Evolutionary conservation across 2,329 filamentous ascomycete genomes (phyloP), one percentile per base, ranked within the genome.

Genomic region (Thelonectria olida): DNA sequence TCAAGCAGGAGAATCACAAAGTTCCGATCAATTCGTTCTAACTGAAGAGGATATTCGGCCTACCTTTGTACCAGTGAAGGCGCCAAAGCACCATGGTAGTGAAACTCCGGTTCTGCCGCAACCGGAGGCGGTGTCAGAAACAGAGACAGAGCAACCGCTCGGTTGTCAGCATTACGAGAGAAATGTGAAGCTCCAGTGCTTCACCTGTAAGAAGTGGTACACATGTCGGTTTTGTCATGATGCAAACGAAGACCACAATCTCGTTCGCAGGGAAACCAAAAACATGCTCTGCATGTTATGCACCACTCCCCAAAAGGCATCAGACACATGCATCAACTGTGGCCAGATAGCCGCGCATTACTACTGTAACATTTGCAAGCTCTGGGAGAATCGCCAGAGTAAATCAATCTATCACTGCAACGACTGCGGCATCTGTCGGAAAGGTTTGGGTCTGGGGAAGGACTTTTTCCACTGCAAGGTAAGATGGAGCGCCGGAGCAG

Each of bases 391-490:
- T 72, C 92, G 97, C 68, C 87, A 89, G 55, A 90, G 88, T 67
- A 97, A 96, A 76, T 91, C 90, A 66, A 97, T 98, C 58, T 99
- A 99, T 74, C 96, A 99, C 75, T 99, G 96, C 76, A 87, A 89
- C 72, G 96, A 98, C 72, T 99, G 96, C 76, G 96, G 96, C 5
- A 97, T 99, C 63, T 99, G 96, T 75, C 87, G 96, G 60, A 90
- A 94, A 58, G 96, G 96, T 1, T 88, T 93, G 75, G 96, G 96
- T 1, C 81, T 99, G 27, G 95, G 96, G 4, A 98, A 97, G 74
- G 96, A 99, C 75, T 99, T 97, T 75, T 94, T 96, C 73, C 96
- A 99, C 78, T 99, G 96, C 90, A 96, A 97, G 87, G 93, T 95
- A 80, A 76, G 79, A 69, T 19, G 22, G 23, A 51, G 22, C 48